Conservation (phyloP, 345 rosid species). For the Arabis hirsuta region DNA sequence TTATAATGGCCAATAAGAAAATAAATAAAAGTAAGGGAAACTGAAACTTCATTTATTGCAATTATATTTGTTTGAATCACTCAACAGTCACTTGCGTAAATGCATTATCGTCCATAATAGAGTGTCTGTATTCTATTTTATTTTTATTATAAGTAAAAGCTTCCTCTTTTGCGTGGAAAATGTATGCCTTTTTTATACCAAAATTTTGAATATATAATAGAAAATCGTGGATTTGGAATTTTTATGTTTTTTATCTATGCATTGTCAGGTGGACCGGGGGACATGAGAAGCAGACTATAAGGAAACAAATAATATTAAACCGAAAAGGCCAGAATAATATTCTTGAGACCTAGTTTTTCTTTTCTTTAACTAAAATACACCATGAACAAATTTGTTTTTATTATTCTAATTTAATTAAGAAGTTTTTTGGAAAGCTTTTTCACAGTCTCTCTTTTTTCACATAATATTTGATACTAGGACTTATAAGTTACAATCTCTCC, state of each 20-base stretch:
- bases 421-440: too few species aligned
- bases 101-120: slow-evolving; percentile 15
- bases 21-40: slow-evolving; percentile 17
- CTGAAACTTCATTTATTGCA: slow-evolving; percentile 28
- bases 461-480: too few species aligned
- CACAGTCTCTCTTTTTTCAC: too few species aligned
- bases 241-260: slow-evolving; percentile 26
- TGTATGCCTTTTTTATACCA: not conserved
- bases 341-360: not conserved
- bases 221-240: slow-evolving; percentile 33
- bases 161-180: slow-evolving; percentile 26
- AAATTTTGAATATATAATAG: not conserved
- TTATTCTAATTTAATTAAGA: not conserved
- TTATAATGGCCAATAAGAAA: slow-evolving; percentile 38
- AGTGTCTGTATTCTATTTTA: not conserved
- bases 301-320: slow-evolving; percentile 22
- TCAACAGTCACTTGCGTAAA: not conserved
- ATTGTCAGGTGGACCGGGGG: slow-evolving; percentile 45
- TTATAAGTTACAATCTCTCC: not conserved
- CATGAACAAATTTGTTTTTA: not conserved
- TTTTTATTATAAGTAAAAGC: not conserved
- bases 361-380: not conserved
- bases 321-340: slow-evolving; percentile 14
- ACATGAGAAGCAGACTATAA: slow-evolving; percentile 35
- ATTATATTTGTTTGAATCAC: not conserved